Conservation (phyloP, 495 filamentous ascomycete genomes). For the Penicillium steckii region DNA sequence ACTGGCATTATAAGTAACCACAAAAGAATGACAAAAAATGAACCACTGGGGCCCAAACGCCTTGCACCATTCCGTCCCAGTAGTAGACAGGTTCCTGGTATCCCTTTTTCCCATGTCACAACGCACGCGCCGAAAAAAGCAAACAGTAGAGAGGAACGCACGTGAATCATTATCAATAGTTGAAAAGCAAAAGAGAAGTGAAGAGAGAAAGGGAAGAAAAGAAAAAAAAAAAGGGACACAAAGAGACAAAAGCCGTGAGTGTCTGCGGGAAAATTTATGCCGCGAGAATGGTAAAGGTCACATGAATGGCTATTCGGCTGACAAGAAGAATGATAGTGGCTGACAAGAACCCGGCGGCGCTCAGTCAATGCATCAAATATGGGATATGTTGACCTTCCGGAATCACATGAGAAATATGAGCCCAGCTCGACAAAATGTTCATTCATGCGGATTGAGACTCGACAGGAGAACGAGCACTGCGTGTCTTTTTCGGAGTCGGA, state of each 20-base stretch:
- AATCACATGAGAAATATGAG: too few relatives aligned
- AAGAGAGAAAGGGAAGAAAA: slow-evolving; percentile 7
- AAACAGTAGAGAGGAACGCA: background rate
- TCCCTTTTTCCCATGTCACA: background rate
- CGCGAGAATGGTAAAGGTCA: background rate
- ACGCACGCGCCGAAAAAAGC: background rate
- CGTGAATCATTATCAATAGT: slow-evolving; percentile 3
- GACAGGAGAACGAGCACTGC: slow-evolving; percentile 3
- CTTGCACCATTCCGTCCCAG: background rate
- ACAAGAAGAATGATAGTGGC: slow-evolving; percentile 2
- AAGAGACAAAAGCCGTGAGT: slow-evolving; percentile 3
- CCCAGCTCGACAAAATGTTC: too few relatives aligned
- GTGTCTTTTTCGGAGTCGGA: slow-evolving; percentile 32
- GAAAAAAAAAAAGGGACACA: slow-evolving; percentile 12
- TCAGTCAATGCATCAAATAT: background rate
- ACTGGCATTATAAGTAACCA: background rate
- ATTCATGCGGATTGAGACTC: background rate
- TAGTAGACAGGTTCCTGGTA: background rate
- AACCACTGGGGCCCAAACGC: background rate
- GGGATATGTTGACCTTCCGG: background rate
- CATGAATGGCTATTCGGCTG: slow-evolving; percentile 4
- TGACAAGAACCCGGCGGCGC: slow-evolving; percentile 1
- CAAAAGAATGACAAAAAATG: background rate
- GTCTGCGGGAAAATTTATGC: background rate
- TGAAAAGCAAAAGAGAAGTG: slow-evolving; percentile 13